These are phyloP conservation scores for Annona squamosa DNA, from an alignment of 164 flowering plant species.

Conservation along the genomic window DNA sequence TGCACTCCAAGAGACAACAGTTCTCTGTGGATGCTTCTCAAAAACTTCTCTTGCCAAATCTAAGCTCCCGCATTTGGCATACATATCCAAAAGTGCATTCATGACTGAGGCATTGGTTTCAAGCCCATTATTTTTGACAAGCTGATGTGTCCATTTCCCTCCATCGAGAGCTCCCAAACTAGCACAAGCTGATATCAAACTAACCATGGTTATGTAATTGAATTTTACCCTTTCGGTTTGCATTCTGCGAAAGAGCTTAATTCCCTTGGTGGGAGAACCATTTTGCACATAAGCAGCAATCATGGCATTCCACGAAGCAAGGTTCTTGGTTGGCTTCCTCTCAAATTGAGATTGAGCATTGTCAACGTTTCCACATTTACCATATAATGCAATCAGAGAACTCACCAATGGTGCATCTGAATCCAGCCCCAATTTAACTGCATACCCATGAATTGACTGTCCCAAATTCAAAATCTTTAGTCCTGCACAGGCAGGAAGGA, in stretches of 20 bases:
- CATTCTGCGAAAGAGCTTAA: conserved; percentile 31
- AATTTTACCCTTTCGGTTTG: conserved; percentile 19
- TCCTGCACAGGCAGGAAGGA: conserved; percentile 29
- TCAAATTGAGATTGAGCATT: conserved; percentile 25
- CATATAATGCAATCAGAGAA: conserved; percentile 30
- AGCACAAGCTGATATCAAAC: conserved; percentile 37
- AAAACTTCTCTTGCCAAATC: conserved; percentile 26
- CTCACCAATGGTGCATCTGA: conserved; percentile 21
- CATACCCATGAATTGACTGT: conserved; percentile 29
- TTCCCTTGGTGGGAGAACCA: conserved; percentile 14
- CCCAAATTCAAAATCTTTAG: conserved; percentile 20
- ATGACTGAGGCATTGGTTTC: conserved; percentile 15
- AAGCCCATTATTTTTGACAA: conserved; percentile 20
- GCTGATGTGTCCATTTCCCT: conserved; percentile 30
- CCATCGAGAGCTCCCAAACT: conserved; percentile 23
- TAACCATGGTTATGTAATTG: conserved; percentile 26
- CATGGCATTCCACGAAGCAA: conserved; percentile 36
- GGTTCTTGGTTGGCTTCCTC: conserved; percentile 14
- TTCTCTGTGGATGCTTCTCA: conserved; percentile 17
- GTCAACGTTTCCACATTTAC: conserved; percentile 23
- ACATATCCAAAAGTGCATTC: conserved; percentile 57
- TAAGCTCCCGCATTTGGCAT: conserved; percentile 48
- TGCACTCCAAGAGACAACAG: conserved; percentile 29
- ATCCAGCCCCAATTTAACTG: conserved; percentile 25
- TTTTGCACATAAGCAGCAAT: conserved; percentile 31